Evolutionary conservation across 768 basidiomycete genomes (phyloP).

Genomic region (Pisolithus albus): DNA sequence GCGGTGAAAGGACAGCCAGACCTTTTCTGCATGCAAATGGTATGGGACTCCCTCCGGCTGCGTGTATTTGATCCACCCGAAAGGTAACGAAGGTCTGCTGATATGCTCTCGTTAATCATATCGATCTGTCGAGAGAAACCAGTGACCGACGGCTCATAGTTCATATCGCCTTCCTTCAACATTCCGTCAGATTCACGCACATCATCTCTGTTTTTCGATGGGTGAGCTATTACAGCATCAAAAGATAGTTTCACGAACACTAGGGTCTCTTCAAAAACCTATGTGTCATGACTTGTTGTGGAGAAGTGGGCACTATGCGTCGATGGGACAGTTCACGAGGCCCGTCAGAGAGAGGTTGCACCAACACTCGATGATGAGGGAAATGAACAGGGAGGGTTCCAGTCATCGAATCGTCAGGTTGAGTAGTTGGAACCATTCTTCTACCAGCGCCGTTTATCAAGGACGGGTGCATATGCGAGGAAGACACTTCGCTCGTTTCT

Average conservation of each 20-base stretch:
- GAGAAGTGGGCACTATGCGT: background rate
- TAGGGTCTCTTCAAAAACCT: background rate
- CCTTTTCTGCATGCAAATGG: conserved; percentile 39
- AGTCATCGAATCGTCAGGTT: too few species aligned
- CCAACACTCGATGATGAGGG: too few species aligned
- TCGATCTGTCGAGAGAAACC: background rate
- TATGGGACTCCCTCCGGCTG: conserved; percentile 56
- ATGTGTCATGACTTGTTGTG: background rate
- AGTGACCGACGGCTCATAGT: conserved; percentile 1
- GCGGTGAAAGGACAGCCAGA: conserved; percentile 10
- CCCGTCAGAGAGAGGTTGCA: too few species aligned
- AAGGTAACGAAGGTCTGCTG: background rate
- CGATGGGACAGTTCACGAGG: too few species aligned
- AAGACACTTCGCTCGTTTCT: too few species aligned
- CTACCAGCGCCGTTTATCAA: too few species aligned
- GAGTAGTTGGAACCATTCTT: too few species aligned
- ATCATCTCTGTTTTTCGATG: background rate
- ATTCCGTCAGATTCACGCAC: background rate
- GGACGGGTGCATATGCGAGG: too few species aligned
- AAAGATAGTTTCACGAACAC: background rate
- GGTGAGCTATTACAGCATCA: background rate
- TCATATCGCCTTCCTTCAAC: background rate
- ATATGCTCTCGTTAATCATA: background rate
- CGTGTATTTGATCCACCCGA: background rate
- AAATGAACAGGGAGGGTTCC: too few species aligned